Evolutionary conservation across 2,329 filamentous ascomycete genomes (phyloP), one percentile per base, ranked within the genome.

Genomic region (Chaetomium sp.): DNA sequence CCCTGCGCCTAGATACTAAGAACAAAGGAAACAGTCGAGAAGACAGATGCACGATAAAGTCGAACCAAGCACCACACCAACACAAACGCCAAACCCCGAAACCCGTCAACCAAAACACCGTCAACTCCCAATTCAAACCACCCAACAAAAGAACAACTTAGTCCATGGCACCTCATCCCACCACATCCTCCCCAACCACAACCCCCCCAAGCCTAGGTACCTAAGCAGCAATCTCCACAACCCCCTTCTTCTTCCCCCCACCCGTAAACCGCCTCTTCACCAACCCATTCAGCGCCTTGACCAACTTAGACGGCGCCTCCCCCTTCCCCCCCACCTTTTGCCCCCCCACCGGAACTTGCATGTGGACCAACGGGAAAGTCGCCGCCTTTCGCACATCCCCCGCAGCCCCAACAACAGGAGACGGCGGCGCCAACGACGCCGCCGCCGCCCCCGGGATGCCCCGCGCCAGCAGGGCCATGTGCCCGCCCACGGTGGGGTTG

Each of bases 401-500:
- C 7, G 1, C 27, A 4, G 23, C 2, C 16, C 2, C 49, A 9
- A 16, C 29, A 8, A 27, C 8, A 35, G 21, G 16, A n/a, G 27
- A 8, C 23, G 33, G 10, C 7, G 13, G 54, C 25, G 27, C 23
- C 25, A n/a, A 27, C 12, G 3, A 23, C 1, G 31, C n/a, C 3
- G 3, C 31, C 1, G 31, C n/a, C 3, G 60, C 35, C n/a, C 27
- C 16, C 6, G 49, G n/a, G 2, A 64, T 42, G 7, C 47, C n/a
- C 29, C 23, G 25, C 3, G 63, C 60, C n/a, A 70, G 53, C 3
- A 70, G 51, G 1, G 64, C 66, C 60, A 70, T 65, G 57, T 71
- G 70, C 2, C 69, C 70, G 4, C 65, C 56, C n/a, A 71, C 53
- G 2, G 69, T 70, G 0, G 65, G 65, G 10, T 61, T 45, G 12